Base-by-base conservation (phyloP, 2,329 filamentous ascomycete genomes). In the Penicillium sp. region DNA sequence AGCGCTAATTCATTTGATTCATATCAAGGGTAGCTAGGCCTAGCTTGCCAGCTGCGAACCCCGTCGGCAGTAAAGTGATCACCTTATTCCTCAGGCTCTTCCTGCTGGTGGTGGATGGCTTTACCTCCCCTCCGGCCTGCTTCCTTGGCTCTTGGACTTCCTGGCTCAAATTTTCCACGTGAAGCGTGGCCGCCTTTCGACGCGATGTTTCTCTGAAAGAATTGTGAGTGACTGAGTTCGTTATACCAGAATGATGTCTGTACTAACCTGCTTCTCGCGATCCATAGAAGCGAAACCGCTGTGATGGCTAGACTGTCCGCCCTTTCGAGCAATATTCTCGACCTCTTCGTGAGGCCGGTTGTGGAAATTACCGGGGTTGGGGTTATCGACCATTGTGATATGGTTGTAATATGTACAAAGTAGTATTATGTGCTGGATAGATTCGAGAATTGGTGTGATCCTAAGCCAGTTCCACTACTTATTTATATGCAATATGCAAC, bases 171-270 rank as follows among this genome's bases (percentile, higher is more conserved):
- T 3, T 72, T 77, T 4, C 78, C 77, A 31, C 70, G 68, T 0
- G 77, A 79, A 0, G 75, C 73, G 43, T 79, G 67, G 4, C 77
- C 78, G 9, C 78, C 78, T 61, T 71, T 68, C 10, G 77, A 80
- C 2, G 78, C 77, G 51, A 81, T 79, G 1, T 80, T 49, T 2
- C n/a, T n/a, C 37, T 39, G 24, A 0, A 0, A 17, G 5, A 22
- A 26, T 26, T 26, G 24, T 26, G 10, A n/a, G 22, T 15, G 8
- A 8, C 2, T 24, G 6, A 7, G 37, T 39, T 24, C 10, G 7
- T 4, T 39, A 10, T n/a, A n/a, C 26, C 8, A 3, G 5, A 17
- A 39, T 9, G 22, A 6, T 24, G 22, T 3, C 10, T n/a, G 6
- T 4, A 39, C 37, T n/a, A 6, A 67, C 64, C 55, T 67, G 58